phyloP scores from a whole-genome alignment of 192 early-diverging fungal genomes.

The Umbelopsis vinacea region DNA sequence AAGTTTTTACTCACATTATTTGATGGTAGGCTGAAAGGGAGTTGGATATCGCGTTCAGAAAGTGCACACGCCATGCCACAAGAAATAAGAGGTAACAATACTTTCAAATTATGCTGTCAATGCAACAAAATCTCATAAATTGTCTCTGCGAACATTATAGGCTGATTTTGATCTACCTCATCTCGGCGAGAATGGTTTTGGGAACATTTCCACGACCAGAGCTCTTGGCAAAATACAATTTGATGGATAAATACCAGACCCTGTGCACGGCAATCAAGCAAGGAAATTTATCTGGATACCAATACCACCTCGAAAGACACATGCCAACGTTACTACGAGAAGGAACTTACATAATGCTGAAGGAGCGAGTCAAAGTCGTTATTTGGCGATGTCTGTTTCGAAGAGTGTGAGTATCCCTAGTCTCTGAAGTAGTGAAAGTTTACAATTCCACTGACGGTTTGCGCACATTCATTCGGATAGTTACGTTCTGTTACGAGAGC shows the following conservation, averaged over 20 bases:
- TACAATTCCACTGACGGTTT: neutral
- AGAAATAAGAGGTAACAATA: conserved; percentile 41
- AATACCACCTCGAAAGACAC: conserved; percentile 26
- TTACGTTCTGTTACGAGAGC: neutral
- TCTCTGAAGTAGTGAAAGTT: too few relatives aligned
- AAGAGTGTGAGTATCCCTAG: conserved; percentile 27
- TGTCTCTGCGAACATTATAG: conserved; percentile 1
- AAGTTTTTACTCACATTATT: neutral
- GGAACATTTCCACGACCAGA: conserved; percentile 39
- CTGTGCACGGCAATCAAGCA: conserved; percentile 35
- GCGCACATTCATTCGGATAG: neutral
- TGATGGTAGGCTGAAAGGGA: conserved; percentile 32
- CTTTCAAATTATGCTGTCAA: neutral
- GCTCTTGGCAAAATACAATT: conserved; percentile 40
- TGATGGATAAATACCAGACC: conserved; percentile 30
- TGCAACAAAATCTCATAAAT: neutral
- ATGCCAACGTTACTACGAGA: conserved; percentile 41
- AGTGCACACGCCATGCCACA: conserved; percentile 34
- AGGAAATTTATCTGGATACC: conserved; percentile 39
- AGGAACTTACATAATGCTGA: conserved; percentile 46
- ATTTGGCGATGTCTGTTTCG: conserved; percentile 50
- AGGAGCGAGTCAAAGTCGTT: conserved; percentile 45
- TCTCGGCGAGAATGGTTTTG: conserved; percentile 47
- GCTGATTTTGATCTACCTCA: conserved; percentile 45
- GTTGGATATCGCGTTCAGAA: conserved; percentile 47